Base-by-base conservation (phyloP, 352 stramenopile species). In the Globisporangium solare region DNA sequence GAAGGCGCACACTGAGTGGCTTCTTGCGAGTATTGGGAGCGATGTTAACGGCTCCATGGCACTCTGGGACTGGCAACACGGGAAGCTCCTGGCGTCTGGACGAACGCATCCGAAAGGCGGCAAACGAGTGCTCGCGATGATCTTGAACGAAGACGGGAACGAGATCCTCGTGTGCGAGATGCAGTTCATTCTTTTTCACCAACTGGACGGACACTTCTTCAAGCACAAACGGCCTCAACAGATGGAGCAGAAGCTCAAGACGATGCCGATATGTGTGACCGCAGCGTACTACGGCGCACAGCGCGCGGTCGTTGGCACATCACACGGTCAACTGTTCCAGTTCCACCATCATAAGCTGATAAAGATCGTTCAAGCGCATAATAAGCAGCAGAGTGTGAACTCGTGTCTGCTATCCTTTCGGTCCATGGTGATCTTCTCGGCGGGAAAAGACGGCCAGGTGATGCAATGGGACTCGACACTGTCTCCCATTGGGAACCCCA, bases 381-480 rank as follows among this genome's bases (percentile, higher is more conserved):
- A 69, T 14, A 51, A 66, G 1, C 56, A 67, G 13, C 70, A 77
- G 35, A 89, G 73, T 20, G 62, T 91, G 15, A 89, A 84, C 35
- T 66, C 81, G 0, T 78, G 70, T 48, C 13, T 80, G 31, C 51
- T 89, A 0, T 81, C 77, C 0, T 92, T 72, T 49, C 71, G 78
- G 31, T 84, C 80, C 0, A 89, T 88, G 80, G 66, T 91, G 7
- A 60, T 94, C n/a, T 89, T 92, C 56, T 87, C 84, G 0, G 73
- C 76, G 11, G 79, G 79, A 0, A 92, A 90, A 53, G 83, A 91
- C 48, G 84, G 82, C 0, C 69, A 84, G 12, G 67, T 92, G 35
- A 85, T 84, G 58, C 82, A 92, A 71, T 94, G 83, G 83, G 83
- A 94, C 56, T 86, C 79, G 22, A 92, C 81, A 0, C 61, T 92